A percentile compares a stretch with the other conserved stretches of the same genome.
These are phyloP conservation scores for Scortechinia acanthostroma DNA, from an alignment of 2,329 filamentous ascomycete genomes.

Conservation along the genomic window DNA sequence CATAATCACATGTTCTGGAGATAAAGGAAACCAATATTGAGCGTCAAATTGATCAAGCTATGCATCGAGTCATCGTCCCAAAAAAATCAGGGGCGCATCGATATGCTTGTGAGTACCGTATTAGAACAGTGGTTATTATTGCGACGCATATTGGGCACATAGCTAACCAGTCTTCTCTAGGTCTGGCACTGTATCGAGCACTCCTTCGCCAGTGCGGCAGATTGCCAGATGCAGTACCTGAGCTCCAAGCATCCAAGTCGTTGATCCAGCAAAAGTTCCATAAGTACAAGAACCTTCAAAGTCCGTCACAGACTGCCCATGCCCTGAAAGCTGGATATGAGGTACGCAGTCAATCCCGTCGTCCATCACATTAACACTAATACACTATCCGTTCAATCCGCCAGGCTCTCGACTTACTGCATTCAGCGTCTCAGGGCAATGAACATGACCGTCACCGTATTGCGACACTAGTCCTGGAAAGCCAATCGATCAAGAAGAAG, in stretches of 20 bases:
- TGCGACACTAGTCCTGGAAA: neutral
- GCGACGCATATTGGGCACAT: slow-evolving; percentile 5
- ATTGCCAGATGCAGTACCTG: slow-evolving; percentile 10
- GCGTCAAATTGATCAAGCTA: no score
- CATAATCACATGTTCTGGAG: no score
- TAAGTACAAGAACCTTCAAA: slow-evolving; percentile 23
- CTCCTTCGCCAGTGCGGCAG: slow-evolving; percentile 29
- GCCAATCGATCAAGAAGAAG: neutral
- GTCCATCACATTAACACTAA: slow-evolving; percentile 7
- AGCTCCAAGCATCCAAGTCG: slow-evolving; percentile 10
- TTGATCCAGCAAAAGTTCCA: slow-evolving; percentile 25
- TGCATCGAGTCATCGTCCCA: neutral
- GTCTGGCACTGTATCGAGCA: slow-evolving; percentile 31
- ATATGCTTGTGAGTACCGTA: neutral
- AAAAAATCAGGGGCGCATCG: neutral
- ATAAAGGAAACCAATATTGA: no score
- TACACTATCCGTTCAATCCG: neutral
- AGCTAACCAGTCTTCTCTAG: slow-evolving; percentile 10
- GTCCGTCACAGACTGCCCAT: slow-evolving; percentile 24
- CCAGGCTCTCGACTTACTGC: neutral
- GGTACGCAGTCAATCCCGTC: slow-evolving; percentile 9
- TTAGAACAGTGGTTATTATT: neutral
- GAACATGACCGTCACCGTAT: neutral
- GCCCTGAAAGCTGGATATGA: slow-evolving; percentile 29
- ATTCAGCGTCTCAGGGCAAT: neutral